Evolutionary conservation across 495 filamentous ascomycete genomes (phyloP), one percentile per base, ranked within the genome.

Genomic region (Polyplosphaeria fusca): DNA sequence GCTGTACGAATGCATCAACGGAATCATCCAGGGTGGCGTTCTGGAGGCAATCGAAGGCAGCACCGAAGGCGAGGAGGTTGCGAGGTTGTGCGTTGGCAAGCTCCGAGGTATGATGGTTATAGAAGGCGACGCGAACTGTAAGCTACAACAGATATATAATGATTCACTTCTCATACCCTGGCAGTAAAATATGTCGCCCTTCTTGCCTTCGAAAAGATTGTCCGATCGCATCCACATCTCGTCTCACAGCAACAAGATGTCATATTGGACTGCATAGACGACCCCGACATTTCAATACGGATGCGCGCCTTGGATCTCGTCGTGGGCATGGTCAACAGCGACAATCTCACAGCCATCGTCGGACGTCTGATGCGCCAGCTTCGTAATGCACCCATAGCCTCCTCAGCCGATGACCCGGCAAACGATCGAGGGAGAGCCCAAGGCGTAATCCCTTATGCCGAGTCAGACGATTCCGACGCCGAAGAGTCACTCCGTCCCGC

Each of bases 1-100:
- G 16, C 74, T 97, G 4, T 98, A 98, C 53, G 93, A 98, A 69
- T 98, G 94, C 65, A 96, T 98, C 66, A 96, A 95, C 71, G 94
- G 93, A 18, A 92, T 98, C 55, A 95, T 98, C 30, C 90, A 95
- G 68, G 94, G 93, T 9, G 93, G 93, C 0, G 94, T 98, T 52
- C 74, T 98, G 25, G 88, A 88, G 27, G 83, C 84, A 14, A 82
- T 83, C 32, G 87, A 87, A 40, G 86, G 86, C 44, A 81, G 82
- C 38, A 77, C 82, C 40, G 92, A 91, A 47, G 85, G 83, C 48
- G 91, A 97, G 63, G 93, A 98, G 61, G 86, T 98, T 64, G 93
- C 93, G n/a, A 80, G 82, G 32, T 79, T 98, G 2, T 98, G 93
- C 68, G 90, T 97, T 19, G 86, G 80, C 22, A 97, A 97, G 70